Base-by-base conservation (phyloP, 2,329 filamentous ascomycete species). In the Fusarium sp. region DNA sequence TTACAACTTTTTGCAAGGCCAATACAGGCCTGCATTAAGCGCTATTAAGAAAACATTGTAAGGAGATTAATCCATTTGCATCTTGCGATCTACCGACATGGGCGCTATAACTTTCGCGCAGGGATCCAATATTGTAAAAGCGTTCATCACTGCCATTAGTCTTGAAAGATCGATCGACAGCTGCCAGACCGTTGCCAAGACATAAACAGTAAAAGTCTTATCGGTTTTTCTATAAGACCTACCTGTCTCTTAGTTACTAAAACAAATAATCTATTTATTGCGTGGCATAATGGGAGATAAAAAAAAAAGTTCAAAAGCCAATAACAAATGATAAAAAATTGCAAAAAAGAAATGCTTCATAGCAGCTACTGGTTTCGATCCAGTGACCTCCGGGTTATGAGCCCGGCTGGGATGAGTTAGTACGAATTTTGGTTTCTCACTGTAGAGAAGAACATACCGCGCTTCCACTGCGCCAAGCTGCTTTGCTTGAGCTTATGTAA, bases 381-480 rank as follows among this genome's bases (percentile, higher is more conserved):
- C 50, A 56, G 54, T 58, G 71, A 69, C 72, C 72, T 74, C 72
- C 72, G 72, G 72, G 71, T 74, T 74, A 73, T 73, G 71, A 73
- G 71, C 71, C 70, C 72, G 72, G 72, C 71, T 73, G 38, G 8
- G 45, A 17, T n/a, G 30, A 30, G 50, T 73, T 69, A 73, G 70
- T 57, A 32, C 5, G 36, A 39, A 17, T n/a, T 30, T 15, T 15
- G 7, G 9, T 3, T 17, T 14, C n/a, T 4, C 6, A 3, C 15
- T 42, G 32, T 55, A 22, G 42, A 48, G 28, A 38, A 58, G 24
- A 54, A 72, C 70, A 42, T 73, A 73, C 70, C 70, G 72, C 71
- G 72, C 72, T 74, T 72, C 71, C 72, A 62, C 72, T 74, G 72
- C 71, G 72, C 72, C 72, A 74, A 74, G 60, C 67, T 74, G 71